Percentiles rank a stretch among this genome's conserved stretches.
Conservation (phyloP, 2,329 filamentous ascomycete species). For the Verticillium nonalfalfae region DNA sequence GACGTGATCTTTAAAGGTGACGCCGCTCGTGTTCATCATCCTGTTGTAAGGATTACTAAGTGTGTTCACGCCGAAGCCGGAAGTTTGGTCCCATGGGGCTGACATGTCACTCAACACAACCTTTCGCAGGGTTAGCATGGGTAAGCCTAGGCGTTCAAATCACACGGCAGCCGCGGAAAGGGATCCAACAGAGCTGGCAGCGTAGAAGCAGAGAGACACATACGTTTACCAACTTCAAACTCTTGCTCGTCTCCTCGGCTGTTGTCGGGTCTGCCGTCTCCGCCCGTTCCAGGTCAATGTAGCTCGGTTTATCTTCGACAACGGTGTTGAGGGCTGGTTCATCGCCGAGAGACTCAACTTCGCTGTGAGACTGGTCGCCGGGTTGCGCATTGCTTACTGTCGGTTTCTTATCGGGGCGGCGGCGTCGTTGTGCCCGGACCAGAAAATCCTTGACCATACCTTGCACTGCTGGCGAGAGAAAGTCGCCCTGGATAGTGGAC, state of each 20-base stretch:
- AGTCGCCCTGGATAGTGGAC: conserved; percentile 93
- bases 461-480: conserved; percentile 70
- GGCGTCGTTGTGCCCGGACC: conserved; percentile 49
- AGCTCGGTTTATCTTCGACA: conserved; percentile 43
- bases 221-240: conserved; percentile 60
- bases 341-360: conserved; percentile 7
- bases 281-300: conserved; percentile 59
- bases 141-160: neutral
- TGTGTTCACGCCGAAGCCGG: conserved; percentile 75
- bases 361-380: conserved; percentile 13
- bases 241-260: conserved; percentile 13
- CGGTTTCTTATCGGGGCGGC: conserved; percentile 13
- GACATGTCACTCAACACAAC: conserved; percentile 99
- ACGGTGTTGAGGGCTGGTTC: conserved; percentile 13
- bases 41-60: conserved; percentile 94
- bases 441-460: conserved; percentile 73
- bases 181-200: neutral
- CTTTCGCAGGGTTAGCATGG: conserved; percentile 21
- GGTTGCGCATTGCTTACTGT: conserved; percentile 5
- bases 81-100: conserved; percentile 83
- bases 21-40: conserved; percentile 99
- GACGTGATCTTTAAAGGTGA: conserved; percentile 77
- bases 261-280: conserved; percentile 23
- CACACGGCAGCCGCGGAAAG: neutral
- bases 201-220: conserved; percentile 16